Percentiles rank a stretch among this genome's conserved stretches.
Evolutionary conservation across 1,284 basidiomycete genomes (phyloP).

Genomic region (Trametes sp.): DNA sequence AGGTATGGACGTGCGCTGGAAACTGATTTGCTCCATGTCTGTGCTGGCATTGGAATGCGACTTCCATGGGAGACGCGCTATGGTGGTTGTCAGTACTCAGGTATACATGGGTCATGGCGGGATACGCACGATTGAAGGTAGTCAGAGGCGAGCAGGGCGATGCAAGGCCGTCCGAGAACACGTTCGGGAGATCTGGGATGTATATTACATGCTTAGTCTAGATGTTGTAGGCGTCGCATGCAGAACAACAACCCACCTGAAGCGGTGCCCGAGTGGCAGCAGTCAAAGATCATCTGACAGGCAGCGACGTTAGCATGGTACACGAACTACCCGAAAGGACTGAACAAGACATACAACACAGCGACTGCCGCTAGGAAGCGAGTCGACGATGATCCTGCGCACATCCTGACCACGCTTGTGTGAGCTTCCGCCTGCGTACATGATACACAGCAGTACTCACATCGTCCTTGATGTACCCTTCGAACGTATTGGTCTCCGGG

Average conservation of each 20-base stretch:
- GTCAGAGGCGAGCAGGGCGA: conserved; percentile 20
- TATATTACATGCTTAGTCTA: background rate
- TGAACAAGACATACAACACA: conserved; percentile 26
- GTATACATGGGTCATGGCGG: background rate
- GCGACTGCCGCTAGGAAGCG: conserved; percentile 27
- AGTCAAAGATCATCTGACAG: conserved; percentile 38
- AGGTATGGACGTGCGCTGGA: background rate
- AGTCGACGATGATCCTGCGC: conserved; percentile 29
- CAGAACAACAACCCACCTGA: conserved; percentile 30
- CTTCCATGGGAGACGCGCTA: conserved; percentile 14
- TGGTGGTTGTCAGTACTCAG: background rate
- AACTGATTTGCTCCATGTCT: conserved; percentile 2
- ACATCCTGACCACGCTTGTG: conserved; percentile 21
- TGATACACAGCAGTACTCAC: conserved; percentile 4
- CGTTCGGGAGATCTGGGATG: conserved; percentile 28
- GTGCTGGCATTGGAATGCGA: background rate
- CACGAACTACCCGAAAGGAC: too few relatives aligned
- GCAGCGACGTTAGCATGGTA: background rate
- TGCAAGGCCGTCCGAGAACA: conserved; percentile 9
- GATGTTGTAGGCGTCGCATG: background rate
- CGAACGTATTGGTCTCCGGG: conserved; percentile 5
- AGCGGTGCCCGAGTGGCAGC: conserved; percentile 39
- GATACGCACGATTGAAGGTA: conserved; percentile 9
- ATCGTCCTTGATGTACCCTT: conserved; percentile 30
- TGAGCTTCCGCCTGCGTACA: background rate